Conservation (phyloP, 345 rosid species). For the Durio zibethinus region DNA sequence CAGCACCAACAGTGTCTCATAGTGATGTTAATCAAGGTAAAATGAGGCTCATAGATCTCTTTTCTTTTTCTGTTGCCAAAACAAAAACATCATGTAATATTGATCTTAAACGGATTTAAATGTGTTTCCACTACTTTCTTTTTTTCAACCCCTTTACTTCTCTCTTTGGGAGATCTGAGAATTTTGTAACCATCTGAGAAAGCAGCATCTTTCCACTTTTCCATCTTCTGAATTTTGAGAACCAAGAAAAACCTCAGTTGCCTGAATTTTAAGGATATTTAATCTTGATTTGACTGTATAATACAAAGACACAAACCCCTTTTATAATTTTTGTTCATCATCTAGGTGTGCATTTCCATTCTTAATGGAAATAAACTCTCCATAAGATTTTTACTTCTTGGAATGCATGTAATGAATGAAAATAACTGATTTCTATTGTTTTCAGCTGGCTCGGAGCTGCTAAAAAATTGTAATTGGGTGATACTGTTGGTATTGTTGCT, state of each 20-base stretch:
- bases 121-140: neutral
- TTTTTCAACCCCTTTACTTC: neutral
- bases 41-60: neutral
- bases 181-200: neutral
- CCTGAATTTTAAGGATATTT: neutral
- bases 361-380: too few species aligned
- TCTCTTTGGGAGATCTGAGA: neutral
- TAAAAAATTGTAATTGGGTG: neutral
- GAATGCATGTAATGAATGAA: neutral
- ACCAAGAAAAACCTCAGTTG: neutral
- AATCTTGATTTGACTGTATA: neutral
- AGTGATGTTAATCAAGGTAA: constrained; percentile 46
- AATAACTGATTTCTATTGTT: neutral
- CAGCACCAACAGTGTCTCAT: constrained; percentile 34
- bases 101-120: neutral
- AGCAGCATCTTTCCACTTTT: neutral
- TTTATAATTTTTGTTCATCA: neutral
- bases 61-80: neutral
- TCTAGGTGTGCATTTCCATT: neutral
- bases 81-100: neutral
- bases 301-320: neutral
- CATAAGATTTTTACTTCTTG: too few species aligned
- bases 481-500: neutral
- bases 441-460: neutral
- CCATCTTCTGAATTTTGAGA: neutral